These are phyloP conservation scores for Anethum foeniculum DNA, from an alignment of 140 eudicot species.

Conservation along the genomic window DNA sequence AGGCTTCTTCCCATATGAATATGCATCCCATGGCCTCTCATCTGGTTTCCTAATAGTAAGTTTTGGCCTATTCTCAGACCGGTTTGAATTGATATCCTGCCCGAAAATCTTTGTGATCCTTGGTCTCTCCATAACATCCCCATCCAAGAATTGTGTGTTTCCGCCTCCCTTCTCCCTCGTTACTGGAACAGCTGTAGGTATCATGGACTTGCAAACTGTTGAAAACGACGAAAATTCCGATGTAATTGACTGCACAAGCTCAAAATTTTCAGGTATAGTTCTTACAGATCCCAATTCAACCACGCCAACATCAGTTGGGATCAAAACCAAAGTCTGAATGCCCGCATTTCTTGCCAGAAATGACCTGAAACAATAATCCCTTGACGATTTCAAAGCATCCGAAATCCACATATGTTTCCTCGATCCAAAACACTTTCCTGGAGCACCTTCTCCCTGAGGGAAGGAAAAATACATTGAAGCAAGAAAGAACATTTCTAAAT, in stretches of 20 bases:
- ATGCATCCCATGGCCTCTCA: slow-evolving; percentile 27
- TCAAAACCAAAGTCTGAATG: slow-evolving; percentile 69
- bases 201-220: background rate
- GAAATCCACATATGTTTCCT: slow-evolving; percentile 63
- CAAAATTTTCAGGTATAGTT: slow-evolving; percentile 46
- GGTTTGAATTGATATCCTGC: slow-evolving; percentile 4
- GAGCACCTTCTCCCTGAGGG: slow-evolving; percentile 73
- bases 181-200: background rate
- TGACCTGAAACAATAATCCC: slow-evolving; percentile 66
- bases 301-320: slow-evolving; percentile 78
- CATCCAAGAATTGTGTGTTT: background rate
- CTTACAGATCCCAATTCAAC: slow-evolving; percentile 77
- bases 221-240: slow-evolving; percentile 33
- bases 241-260: slow-evolving; percentile 39
- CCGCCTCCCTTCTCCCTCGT: background rate
- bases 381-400: slow-evolving; percentile 36
- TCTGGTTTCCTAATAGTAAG: slow-evolving; percentile 36
- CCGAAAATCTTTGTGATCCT: slow-evolving; percentile 13
- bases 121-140: slow-evolving; percentile 1
- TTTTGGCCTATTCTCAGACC: slow-evolving; percentile 23
- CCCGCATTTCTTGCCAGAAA: slow-evolving; percentile 77
- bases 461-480: slow-evolving; percentile 87
- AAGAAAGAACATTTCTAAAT: slow-evolving; percentile 76
- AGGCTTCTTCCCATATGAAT: slow-evolving; percentile 14
- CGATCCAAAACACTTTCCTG: slow-evolving; percentile 60